Conservation (phyloP, 306 rosid genomes). For the Nissolia schottii region DNA sequence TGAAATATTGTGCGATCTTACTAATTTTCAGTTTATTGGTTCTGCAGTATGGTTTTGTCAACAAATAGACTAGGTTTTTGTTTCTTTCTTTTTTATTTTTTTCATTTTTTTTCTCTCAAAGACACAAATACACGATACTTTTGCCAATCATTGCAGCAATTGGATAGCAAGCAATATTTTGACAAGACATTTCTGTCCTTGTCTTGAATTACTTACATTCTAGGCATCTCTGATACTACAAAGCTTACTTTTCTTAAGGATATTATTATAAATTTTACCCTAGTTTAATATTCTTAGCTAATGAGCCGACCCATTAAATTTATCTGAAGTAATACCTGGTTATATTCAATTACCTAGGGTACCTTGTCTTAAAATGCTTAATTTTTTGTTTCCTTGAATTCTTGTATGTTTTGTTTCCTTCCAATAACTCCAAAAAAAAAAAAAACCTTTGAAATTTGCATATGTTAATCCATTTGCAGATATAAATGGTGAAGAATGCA, state of each 20-base stretch:
- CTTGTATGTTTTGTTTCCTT: not conserved
- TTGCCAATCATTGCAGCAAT: not conserved
- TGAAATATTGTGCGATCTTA: not conserved
- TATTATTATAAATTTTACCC: not conserved
- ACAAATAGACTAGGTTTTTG: not conserved
- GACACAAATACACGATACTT: not conserved
- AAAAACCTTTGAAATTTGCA: not conserved
- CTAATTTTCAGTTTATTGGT: not conserved
- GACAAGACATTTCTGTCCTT: not conserved
- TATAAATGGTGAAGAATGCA: not conserved
- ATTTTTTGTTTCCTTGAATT: not conserved
- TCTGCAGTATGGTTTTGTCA: not conserved
- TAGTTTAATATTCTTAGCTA: not conserved
- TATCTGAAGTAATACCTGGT: not conserved
- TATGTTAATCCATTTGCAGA: constrained; percentile 2
- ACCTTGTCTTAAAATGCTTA: not conserved
- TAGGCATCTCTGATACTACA: not conserved
- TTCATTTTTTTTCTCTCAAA: too few relatives aligned
- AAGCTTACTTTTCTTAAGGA: not conserved
- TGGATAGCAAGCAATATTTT: not conserved
- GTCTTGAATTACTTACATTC: not conserved
- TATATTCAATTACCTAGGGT: not conserved
- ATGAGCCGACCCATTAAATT: not conserved
- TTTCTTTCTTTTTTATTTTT: not conserved
- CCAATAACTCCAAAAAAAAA: not conserved